phyloP scores from a whole-genome alignment of 106 monocot genomes.

The Allium cepa region DNA sequence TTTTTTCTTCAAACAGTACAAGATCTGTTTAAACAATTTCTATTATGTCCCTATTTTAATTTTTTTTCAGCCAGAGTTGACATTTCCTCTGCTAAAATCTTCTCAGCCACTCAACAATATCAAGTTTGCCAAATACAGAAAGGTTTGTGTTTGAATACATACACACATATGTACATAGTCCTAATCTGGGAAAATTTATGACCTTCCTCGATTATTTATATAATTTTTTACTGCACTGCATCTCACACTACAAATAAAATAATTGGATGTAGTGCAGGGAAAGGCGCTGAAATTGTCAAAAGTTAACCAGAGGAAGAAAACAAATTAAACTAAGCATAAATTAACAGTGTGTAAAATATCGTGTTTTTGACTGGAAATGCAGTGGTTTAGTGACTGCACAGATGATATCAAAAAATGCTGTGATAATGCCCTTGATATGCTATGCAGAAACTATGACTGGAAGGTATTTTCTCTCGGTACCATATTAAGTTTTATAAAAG shows the following conservation, averaged over 20 bases:
- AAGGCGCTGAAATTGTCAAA: too few species aligned
- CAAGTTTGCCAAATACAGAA: constrained; percentile 61
- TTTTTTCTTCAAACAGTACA: background rate
- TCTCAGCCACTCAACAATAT: constrained; percentile 43
- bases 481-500: too few species aligned
- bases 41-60: background rate
- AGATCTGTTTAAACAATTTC: background rate
- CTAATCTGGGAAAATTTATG: too few species aligned
- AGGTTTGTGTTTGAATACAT: constrained; percentile 30
- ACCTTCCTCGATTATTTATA: too few species aligned
- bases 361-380: constrained; percentile 8
- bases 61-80: constrained; percentile 52
- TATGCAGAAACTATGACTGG: constrained; percentile 63
- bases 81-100: constrained; percentile 48
- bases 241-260: too few species aligned
- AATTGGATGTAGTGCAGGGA: too few species aligned
- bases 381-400: constrained; percentile 90
- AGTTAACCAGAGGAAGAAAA: too few species aligned
- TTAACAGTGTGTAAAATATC: background rate
- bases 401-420: constrained; percentile 70
- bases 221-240: too few species aligned
- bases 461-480: constrained; percentile 34
- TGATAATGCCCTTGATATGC: constrained; percentile 44
- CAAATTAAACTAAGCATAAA: too few species aligned
- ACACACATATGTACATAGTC: too few species aligned